Conservation (phyloP, 768 basidiomycete species). For the Calocera cornea region DNA sequence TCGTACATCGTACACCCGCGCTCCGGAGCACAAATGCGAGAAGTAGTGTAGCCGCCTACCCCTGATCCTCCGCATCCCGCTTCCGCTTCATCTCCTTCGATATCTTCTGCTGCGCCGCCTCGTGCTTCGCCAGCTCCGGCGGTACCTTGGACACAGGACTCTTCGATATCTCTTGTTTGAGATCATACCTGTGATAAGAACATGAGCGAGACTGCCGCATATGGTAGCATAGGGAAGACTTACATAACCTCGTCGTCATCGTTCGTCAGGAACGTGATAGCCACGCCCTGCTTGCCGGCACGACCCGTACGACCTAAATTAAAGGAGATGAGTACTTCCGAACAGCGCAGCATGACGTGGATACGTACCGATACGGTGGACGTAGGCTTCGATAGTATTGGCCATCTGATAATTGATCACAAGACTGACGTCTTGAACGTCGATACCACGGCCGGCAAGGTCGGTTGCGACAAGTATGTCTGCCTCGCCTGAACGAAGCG, state of each 20-base stretch:
- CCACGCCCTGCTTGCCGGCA: constrained; percentile 84
- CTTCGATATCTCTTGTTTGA: constrained; percentile 93
- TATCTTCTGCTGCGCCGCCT: constrained; percentile 79
- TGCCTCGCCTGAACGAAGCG: constrained; percentile 70
- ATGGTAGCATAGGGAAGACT: constrained; percentile 22
- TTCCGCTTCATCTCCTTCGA: constrained; percentile 92
- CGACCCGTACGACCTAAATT: constrained; percentile 81
- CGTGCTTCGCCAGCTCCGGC: constrained; percentile 77
- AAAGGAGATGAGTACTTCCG: constrained; percentile 9
- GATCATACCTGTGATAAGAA: constrained; percentile 63
- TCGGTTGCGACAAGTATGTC: constrained; percentile 94
- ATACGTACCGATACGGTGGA: constrained; percentile 83
- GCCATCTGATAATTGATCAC: constrained; percentile 99
- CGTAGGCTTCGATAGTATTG: constrained; percentile 88
- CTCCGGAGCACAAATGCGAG: not conserved
- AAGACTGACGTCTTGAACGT: constrained; percentile 89
- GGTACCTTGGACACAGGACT: constrained; percentile 86
- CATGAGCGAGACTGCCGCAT: constrained; percentile 10
- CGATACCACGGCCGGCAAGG: constrained; percentile 95
- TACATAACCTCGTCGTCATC: constrained; percentile 97
- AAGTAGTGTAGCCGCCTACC: constrained; percentile 1
- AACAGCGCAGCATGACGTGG: not conserved
- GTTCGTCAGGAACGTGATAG: constrained; percentile 92
- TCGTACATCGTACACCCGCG: not conserved
- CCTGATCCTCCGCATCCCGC: constrained; percentile 65